Evolutionary conservation across 2,329 filamentous ascomycete species (phyloP), one percentile per base, ranked within the genome.

Genomic region (Macroventuria anomochaeta): DNA sequence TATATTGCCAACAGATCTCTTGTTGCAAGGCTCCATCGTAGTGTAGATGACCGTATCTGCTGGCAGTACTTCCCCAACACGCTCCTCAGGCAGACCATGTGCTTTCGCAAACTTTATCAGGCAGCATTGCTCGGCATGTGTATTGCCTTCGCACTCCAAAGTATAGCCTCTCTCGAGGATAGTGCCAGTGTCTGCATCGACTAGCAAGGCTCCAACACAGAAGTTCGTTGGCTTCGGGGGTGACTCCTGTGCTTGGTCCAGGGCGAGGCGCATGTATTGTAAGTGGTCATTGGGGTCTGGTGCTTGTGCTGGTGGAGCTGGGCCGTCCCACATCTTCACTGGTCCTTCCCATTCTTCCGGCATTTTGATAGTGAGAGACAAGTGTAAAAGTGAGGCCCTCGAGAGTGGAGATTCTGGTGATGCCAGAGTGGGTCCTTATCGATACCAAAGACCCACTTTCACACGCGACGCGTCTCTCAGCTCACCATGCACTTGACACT

Each of bases 91-190:
- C 5, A 74, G 55, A 17, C 59, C 61, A 58, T 75, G 71, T 32
- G 51, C 55, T 41, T 65, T 40, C 11, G 77, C 76, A 58, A 87
- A 82, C 73, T 99, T 97, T 41, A 87, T 76, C 51, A 99, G 83
- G 69, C 91, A 96, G 74, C 89, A 93, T 77, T 99, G 92, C 72
- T 99, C 95, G 3, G 95, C 95, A 70, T 99, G 95, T 0, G 95
- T 97, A 77, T 99, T 99, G 34, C 93, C 95, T 0, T 86, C 82
- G 3, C 93, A 85, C 75, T 99, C 93, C 53, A 97, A 83, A 0
- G 95, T 97, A 77, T 93, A 97, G 48, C 95, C 93, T 1, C 90
- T 90, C 0, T 89, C 85, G 23, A 96, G 80, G 53, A 96, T 79
- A 21, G 76, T 71, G 63, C 86, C 81, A 29, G 78, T 81, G 34